Evolutionary conservation across 2,329 filamentous ascomycete genomes (phyloP).

Genomic region (Emmonsia crescens): DNA sequence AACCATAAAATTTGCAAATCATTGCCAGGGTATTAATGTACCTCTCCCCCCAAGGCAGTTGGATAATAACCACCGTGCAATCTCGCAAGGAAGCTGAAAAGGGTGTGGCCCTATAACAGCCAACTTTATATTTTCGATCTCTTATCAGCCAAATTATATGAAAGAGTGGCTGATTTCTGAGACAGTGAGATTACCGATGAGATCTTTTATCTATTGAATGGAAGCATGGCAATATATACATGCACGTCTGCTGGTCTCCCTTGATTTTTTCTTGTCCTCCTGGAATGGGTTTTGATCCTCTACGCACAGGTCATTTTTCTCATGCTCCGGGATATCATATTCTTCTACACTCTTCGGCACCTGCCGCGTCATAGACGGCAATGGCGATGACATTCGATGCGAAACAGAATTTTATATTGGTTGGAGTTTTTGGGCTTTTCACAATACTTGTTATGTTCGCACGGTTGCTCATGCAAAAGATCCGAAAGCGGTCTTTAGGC

Average conservation of each 20-base stretch:
- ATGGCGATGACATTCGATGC: neutral
- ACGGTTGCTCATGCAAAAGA: constrained; percentile 6
- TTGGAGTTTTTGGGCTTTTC: constrained; percentile 7
- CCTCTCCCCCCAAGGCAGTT: neutral
- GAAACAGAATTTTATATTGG: constrained; percentile 3
- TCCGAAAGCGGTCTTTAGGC: constrained; percentile 2
- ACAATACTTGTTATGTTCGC: constrained; percentile 2
- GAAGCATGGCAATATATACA: neutral
- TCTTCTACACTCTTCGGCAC: neutral
- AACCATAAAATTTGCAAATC: neutral
- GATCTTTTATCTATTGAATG: neutral
- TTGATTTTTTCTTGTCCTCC: neutral
- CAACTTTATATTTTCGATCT: neutral
- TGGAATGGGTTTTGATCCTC: neutral
- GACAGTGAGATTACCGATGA: neutral
- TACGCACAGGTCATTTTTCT: neutral
- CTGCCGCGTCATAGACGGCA: neutral
- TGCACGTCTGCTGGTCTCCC: neutral
- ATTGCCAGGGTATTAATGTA: neutral
- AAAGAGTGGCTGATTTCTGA: neutral
- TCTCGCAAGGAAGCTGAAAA: neutral
- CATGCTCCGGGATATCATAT: neutral
- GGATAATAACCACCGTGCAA: neutral
- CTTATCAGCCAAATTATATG: neutral
- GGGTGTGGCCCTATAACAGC: neutral